phyloP scores from a whole-genome alignment of 2,329 filamentous ascomycete species.

The Dothiorella sarmentorum region DNA sequence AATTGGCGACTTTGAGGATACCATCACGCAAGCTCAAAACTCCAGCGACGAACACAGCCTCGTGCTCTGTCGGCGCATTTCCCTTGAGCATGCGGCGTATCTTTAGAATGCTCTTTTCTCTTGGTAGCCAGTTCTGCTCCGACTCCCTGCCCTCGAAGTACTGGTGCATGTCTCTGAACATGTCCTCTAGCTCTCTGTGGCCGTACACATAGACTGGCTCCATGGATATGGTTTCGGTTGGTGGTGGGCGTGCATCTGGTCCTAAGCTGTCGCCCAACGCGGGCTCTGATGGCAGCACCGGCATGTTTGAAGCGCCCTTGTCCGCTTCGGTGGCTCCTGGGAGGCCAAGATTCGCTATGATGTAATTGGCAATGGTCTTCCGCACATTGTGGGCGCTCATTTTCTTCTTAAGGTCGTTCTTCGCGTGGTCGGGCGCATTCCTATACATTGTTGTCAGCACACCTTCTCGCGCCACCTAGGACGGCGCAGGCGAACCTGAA shows the following conservation, averaged over 20 bases:
- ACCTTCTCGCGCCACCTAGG: background rate
- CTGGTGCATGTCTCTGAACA: conserved; percentile 74
- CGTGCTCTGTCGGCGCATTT: conserved; percentile 76
- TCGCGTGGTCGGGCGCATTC: conserved; percentile 75
- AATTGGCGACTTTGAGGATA: conserved; percentile 79
- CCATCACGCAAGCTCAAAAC: conserved; percentile 78
- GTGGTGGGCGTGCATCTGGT: conserved; percentile 55
- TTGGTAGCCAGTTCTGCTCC: conserved; percentile 84
- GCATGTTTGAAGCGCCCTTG: conserved; percentile 40
- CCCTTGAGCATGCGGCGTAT: conserved; percentile 76
- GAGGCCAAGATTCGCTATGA: conserved; percentile 69
- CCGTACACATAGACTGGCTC: conserved; percentile 84
- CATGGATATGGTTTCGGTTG: conserved; percentile 64
- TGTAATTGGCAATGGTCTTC: conserved; percentile 78
- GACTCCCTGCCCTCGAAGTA: conserved; percentile 85
- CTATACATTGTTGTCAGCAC: conserved; percentile 40
- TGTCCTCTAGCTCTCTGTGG: conserved; percentile 81
- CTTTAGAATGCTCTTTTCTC: conserved; percentile 76
- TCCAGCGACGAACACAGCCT: conserved; percentile 64
- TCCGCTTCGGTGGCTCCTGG: conserved; percentile 31
- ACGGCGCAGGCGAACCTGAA: conserved; percentile 60
- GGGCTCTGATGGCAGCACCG: conserved; percentile 39
- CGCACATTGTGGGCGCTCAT: conserved; percentile 80
- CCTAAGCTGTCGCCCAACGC: conserved; percentile 43
- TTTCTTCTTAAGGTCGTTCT: conserved; percentile 84